These are phyloP conservation scores for Globisporangium iwayamae DNA, from an alignment of 352 stramenopile species.

Conservation along the genomic window DNA sequence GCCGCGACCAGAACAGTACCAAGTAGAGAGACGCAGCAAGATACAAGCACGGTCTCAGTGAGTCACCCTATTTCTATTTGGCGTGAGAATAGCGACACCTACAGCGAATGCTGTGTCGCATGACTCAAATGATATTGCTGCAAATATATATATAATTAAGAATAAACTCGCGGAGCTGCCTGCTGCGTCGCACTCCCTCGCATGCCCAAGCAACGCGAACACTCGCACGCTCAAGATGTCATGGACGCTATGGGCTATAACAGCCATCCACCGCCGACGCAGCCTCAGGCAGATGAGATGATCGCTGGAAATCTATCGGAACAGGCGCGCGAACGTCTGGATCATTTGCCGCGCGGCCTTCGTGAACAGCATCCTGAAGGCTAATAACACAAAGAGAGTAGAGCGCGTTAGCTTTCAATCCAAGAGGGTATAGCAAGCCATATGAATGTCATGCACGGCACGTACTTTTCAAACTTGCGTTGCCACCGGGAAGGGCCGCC, in stretches of 20 bases:
- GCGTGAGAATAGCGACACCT: too few species aligned
- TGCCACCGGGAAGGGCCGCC: slow-evolving; percentile 58
- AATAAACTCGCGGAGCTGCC: too few species aligned
- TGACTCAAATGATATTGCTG: too few species aligned
- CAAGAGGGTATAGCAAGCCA: too few species aligned
- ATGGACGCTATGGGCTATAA: not conserved
- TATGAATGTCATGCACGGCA: not conserved
- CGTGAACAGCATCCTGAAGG: slow-evolving; percentile 59
- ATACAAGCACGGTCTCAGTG: not conserved
- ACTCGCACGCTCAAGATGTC: too few species aligned
- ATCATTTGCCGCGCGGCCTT: slow-evolving; percentile 64
- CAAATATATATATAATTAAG: too few species aligned
- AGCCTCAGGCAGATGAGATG: not conserved
- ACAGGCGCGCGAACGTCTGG: slow-evolving; percentile 49
- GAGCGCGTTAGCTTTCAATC: not conserved
- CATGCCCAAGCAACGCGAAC: too few species aligned
- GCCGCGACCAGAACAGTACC: slow-evolving; percentile 6
- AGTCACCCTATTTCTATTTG: too few species aligned
- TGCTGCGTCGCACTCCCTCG: too few species aligned
- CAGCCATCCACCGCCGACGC: not conserved
- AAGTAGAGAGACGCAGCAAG: not conserved
- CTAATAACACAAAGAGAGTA: slow-evolving; percentile 16
- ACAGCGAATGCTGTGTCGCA: too few species aligned
- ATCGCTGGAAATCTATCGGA: slow-evolving; percentile 30
- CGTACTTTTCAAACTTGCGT: slow-evolving; percentile 59